Percentiles rank a stretch among this genome's conserved stretches.
Conservation (phyloP, 768 basidiomycete species). For the Termitomyces sp. region DNA sequence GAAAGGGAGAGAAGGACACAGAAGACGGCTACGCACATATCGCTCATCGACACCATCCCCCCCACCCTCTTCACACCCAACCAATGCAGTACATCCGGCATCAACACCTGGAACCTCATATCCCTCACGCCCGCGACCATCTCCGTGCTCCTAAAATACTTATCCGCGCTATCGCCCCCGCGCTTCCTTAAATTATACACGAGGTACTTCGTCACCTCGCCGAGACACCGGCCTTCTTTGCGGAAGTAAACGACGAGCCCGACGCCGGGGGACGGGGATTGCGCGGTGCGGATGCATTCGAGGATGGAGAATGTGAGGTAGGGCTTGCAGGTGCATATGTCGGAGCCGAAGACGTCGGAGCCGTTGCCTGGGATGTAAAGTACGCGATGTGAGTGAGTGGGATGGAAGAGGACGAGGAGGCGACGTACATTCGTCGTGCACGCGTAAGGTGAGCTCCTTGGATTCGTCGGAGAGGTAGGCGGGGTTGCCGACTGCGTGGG, state of each 20-base stretch:
- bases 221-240: constrained; percentile 89
- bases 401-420: not conserved
- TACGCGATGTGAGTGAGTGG: not conserved
- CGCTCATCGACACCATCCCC: no score
- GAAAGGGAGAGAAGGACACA: no score
- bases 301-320: constrained; percentile 92
- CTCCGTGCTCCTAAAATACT: constrained; percentile 94
- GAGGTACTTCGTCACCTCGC: constrained; percentile 93
- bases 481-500: constrained; percentile 69
- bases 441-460: constrained; percentile 82
- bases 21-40: no score
- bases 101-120: constrained; percentile 91
- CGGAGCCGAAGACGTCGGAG: constrained; percentile 93
- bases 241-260: constrained; percentile 94
- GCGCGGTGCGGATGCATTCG: constrained; percentile 81
- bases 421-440: constrained; percentile 86
- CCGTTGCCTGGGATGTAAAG: constrained; percentile 65
- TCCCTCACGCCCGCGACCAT: constrained; percentile 93
- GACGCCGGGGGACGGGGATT: constrained; percentile 72
- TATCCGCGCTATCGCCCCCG: constrained; percentile 87
- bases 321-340: constrained; percentile 91
- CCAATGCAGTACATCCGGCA: constrained; percentile 98
- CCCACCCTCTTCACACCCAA: constrained; percentile 88
- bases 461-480: constrained; percentile 69
- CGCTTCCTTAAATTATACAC: constrained; percentile 97